Evolutionary conservation across 1,284 basidiomycete species (phyloP).

Genomic region (Ceratobasidium theobromae): DNA sequence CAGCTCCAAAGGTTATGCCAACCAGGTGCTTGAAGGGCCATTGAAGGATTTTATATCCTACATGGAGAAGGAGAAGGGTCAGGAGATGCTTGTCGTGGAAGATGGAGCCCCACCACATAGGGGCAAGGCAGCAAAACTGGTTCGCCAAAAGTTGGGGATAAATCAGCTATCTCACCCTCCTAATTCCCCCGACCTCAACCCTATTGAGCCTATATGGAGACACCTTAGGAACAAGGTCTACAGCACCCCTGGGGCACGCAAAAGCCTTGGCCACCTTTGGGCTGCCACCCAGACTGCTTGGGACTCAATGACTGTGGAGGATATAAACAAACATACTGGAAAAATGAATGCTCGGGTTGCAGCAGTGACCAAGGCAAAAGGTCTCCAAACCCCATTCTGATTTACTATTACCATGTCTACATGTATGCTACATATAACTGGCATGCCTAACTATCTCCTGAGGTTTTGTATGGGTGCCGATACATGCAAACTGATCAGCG

Average conservation of each 20-base stretch:
- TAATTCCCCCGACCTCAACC: conserved; percentile 4
- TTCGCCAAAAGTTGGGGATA: background rate
- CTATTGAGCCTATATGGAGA: background rate
- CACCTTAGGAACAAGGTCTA: background rate
- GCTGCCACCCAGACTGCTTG: background rate
- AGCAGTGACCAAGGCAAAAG: too few species aligned
- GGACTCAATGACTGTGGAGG: background rate
- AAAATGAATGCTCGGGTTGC: too few species aligned
- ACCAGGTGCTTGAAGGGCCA: background rate
- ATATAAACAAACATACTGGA: background rate
- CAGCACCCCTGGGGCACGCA: background rate
- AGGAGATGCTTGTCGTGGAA: background rate
- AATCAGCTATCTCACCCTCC: background rate
- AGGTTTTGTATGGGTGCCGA: too few species aligned
- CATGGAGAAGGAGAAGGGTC: background rate
- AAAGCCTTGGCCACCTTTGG: background rate
- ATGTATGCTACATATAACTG: too few species aligned
- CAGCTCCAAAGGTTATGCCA: background rate
- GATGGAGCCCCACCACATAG: background rate
- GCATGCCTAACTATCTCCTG: too few species aligned
- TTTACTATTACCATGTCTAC: too few species aligned
- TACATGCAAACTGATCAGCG: too few species aligned
- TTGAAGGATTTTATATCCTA: background rate
- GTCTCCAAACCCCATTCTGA: too few species aligned
- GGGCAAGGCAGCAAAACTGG: background rate